phyloP scores from a whole-genome alignment of 768 basidiomycete species.

The Leccinum olivaceopallidum region DNA sequence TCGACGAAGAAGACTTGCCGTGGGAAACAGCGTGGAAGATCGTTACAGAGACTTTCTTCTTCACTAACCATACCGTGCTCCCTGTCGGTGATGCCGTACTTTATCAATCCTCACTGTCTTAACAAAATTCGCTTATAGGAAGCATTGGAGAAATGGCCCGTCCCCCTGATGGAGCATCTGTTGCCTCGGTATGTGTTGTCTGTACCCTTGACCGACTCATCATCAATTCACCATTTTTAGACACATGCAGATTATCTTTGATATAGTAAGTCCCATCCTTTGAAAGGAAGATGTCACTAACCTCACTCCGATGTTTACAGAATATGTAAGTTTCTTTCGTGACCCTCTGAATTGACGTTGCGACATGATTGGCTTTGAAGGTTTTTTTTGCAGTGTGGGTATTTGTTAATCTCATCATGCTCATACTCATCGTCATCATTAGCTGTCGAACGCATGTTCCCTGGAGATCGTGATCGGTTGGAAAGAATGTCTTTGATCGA shows the following conservation, averaged over 20 bases:
- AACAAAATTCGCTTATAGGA: slow-evolving; percentile 44
- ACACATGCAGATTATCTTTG: slow-evolving; percentile 91
- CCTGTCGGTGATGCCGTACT: slow-evolving; percentile 52
- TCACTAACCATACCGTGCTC: slow-evolving; percentile 94
- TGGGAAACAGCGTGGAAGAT: slow-evolving; percentile 91
- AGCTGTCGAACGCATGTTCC: slow-evolving; percentile 90
- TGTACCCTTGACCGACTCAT: slow-evolving; percentile 3
- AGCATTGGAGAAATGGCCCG: slow-evolving; percentile 90
- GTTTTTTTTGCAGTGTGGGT: slow-evolving; percentile 68
- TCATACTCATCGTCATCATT: slow-evolving; percentile 4
- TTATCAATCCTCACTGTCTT: not conserved
- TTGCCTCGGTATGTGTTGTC: slow-evolving; percentile 62
- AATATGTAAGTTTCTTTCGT: slow-evolving; percentile 30
- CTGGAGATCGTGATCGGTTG: slow-evolving; percentile 79
- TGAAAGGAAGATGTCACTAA: slow-evolving; percentile 3
- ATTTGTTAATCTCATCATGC: not conserved
- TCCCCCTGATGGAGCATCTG: slow-evolving; percentile 81
- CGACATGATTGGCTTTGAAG: slow-evolving; percentile 11
- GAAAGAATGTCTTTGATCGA: slow-evolving; percentile 91
- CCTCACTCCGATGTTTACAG: slow-evolving; percentile 33
- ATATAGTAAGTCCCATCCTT: slow-evolving; percentile 59
- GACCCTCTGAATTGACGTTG: not conserved
- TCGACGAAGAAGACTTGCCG: slow-evolving; percentile 86
- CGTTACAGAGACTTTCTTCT: slow-evolving; percentile 88
- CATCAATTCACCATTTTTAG: slow-evolving; percentile 30